Percentiles rank a stretch among this genome's conserved stretches.
Conservation (phyloP, 805 yeast genomes). For the Ogataea ganodermae region DNA sequence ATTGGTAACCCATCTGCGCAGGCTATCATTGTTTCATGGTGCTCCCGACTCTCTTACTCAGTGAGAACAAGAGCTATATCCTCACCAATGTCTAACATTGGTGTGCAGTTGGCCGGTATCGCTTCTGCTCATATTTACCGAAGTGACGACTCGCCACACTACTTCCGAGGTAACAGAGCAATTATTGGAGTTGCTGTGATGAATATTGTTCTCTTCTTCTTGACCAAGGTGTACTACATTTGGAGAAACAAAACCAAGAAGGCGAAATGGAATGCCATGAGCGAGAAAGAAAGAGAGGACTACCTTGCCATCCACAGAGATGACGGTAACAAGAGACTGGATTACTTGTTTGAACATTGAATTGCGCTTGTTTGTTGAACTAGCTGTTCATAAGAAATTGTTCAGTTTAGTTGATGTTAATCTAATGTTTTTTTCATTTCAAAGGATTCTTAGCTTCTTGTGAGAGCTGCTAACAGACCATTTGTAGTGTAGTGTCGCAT, state of each 20-base stretch:
- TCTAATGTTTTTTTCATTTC: too few relatives aligned
- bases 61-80: conserved; percentile 60
- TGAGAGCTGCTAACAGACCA: too few relatives aligned
- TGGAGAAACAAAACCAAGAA: conserved; percentile 52
- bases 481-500: too few relatives aligned
- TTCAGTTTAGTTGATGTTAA: too few relatives aligned
- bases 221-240: conserved; percentile 38
- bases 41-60: conserved; percentile 57
- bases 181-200: conserved; percentile 39
- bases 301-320: conserved; percentile 42
- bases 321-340: conserved; percentile 58
- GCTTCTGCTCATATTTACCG: conserved; percentile 55
- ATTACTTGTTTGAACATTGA: conserved; percentile 30
- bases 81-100: conserved; percentile 59
- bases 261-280: conserved; percentile 54
- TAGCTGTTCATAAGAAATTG: too few relatives aligned
- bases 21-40: conserved; percentile 57
- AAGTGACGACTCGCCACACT: conserved; percentile 55
- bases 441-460: too few relatives aligned
- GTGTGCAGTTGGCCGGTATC: conserved; percentile 53
- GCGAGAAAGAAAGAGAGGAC: conserved; percentile 45
- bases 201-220: conserved; percentile 30
- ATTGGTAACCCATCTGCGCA: conserved; percentile 46
- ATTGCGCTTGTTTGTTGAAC: too few relatives aligned
- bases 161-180: conserved; percentile 51